A percentile compares a stretch with the other conserved stretches of the same genome.
Evolutionary conservation across 2,329 filamentous ascomycete species (phyloP).

Genomic region (Sphaerulina musiva): DNA sequence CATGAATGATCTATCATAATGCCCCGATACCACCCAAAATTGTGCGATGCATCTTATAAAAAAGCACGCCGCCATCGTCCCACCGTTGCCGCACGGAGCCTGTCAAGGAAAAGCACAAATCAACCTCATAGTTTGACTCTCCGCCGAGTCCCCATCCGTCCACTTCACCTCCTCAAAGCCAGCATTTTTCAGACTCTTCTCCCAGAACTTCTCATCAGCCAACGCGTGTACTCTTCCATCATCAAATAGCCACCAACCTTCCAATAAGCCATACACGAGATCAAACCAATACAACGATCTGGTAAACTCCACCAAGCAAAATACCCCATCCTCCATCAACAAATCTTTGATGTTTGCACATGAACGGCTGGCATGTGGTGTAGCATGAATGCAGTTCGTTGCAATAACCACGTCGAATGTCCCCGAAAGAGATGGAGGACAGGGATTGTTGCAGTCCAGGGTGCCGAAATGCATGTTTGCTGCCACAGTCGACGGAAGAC

Average conservation of each 20-base stretch:
- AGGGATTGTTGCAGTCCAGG: constrained; percentile 20
- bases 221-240: constrained; percentile 34
- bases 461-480: constrained; percentile 24
- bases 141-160: constrained; percentile 28
- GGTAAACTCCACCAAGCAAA: constrained; percentile 34
- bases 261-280: constrained; percentile 34
- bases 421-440: neutral
- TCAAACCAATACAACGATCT: constrained; percentile 29
- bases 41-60: neutral
- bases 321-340: constrained; percentile 30
- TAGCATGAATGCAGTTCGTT: constrained; percentile 36
- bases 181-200: constrained; percentile 24
- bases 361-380: constrained; percentile 28
- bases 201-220: constrained; percentile 16
- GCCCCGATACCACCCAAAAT: no score
- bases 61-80: neutral
- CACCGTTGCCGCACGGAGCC: neutral
- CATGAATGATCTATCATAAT: neutral
- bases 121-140: constrained; percentile 7
- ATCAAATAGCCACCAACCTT: constrained; percentile 39
- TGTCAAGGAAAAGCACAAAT: constrained; percentile 3
- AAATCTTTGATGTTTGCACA: constrained; percentile 25
- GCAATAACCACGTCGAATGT: constrained; percentile 31
- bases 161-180: constrained; percentile 34
- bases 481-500: neutral